Conservation (phyloP, 2,329 filamentous ascomycete genomes). For the Cytospora paraplurivora region DNA sequence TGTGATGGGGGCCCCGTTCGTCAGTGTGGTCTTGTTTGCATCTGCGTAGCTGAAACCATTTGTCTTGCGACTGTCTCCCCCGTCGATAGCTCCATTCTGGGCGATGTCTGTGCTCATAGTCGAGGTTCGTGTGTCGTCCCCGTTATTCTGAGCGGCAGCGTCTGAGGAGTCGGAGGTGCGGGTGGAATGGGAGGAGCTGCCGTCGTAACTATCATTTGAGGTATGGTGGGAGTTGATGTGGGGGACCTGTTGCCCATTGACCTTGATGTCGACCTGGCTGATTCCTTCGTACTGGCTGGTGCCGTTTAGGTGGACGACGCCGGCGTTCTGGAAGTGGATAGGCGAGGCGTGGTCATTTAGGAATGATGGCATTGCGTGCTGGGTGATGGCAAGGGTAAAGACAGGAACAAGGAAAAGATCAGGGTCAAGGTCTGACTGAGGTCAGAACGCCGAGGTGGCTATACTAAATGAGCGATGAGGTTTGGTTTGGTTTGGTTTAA, state of each 20-base stretch:
- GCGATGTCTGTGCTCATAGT: conserved; percentile 56
- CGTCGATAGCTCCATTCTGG: conserved; percentile 56
- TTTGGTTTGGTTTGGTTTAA: conserved; percentile 12
- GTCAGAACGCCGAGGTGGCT: conserved; percentile 17
- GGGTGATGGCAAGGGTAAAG: neutral
- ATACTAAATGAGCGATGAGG: conserved; percentile 23
- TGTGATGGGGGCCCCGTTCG: conserved; percentile 32
- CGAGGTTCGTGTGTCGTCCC: conserved; percentile 39
- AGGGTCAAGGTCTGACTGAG: neutral
- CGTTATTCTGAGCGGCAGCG: conserved; percentile 47
- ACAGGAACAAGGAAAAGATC: neutral
- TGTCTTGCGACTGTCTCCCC: conserved; percentile 31
- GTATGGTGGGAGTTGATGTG: conserved; percentile 47
- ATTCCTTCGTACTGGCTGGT: conserved; percentile 37
- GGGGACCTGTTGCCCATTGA: conserved; percentile 37
- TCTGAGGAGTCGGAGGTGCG: conserved; percentile 56
- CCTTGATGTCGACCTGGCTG: conserved; percentile 35
- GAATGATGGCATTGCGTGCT: conserved; percentile 54
- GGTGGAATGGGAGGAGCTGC: conserved; percentile 55
- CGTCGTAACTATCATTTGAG: conserved; percentile 57
- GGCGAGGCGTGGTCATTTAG: conserved; percentile 49
- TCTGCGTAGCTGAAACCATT: conserved; percentile 41
- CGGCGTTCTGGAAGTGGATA: conserved; percentile 45
- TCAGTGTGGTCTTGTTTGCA: conserved; percentile 31
- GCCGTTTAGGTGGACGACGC: conserved; percentile 49